Evolutionary conservation across 331 rosid genomes (phyloP).

Genomic region (Phaseolus coccineus): DNA sequence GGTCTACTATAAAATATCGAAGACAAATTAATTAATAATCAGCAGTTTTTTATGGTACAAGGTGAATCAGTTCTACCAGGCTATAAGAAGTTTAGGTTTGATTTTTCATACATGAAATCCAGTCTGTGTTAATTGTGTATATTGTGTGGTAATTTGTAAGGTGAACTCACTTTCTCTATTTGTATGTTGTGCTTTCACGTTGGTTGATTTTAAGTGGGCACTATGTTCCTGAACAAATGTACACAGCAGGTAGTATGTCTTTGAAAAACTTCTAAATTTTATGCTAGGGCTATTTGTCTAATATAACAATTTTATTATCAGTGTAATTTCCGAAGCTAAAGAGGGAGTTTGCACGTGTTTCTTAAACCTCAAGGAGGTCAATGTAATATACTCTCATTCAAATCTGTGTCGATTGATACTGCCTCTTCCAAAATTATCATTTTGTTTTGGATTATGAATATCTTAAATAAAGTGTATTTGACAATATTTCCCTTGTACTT

Average conservation of each 20-base stretch:
- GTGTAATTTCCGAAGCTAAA: not conserved
- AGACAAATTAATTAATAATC: slow-evolving; percentile 3
- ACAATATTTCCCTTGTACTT: not conserved
- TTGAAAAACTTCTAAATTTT: not conserved
- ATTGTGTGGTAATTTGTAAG: not conserved
- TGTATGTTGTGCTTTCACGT: not conserved
- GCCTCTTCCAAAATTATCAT: not conserved
- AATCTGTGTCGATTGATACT: not conserved
- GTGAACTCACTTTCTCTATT: slow-evolving; percentile 24
- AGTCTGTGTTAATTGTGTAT: not conserved
- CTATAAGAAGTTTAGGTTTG: slow-evolving; percentile 24
- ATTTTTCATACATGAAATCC: slow-evolving; percentile 29
- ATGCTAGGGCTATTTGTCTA: slow-evolving; percentile 18
- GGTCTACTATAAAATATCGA: not conserved
- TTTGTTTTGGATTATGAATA: slow-evolving; percentile 4
- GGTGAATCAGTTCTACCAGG: slow-evolving; percentile 2
- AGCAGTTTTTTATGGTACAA: not conserved
- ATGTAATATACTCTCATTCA: slow-evolving; percentile 1
- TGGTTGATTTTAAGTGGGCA: slow-evolving; percentile 5
- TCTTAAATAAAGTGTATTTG: not conserved
- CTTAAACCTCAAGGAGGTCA: slow-evolving; percentile 23
- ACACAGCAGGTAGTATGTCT: not conserved
- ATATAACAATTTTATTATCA: slow-evolving; percentile 7
- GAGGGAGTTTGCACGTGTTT: slow-evolving; percentile 13
- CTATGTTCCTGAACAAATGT: slow-evolving; percentile 1